These are phyloP conservation scores for Gracilaria vermiculophylla DNA, from an alignment of 23 red algal genomes.

Conservation along the genomic window DNA sequence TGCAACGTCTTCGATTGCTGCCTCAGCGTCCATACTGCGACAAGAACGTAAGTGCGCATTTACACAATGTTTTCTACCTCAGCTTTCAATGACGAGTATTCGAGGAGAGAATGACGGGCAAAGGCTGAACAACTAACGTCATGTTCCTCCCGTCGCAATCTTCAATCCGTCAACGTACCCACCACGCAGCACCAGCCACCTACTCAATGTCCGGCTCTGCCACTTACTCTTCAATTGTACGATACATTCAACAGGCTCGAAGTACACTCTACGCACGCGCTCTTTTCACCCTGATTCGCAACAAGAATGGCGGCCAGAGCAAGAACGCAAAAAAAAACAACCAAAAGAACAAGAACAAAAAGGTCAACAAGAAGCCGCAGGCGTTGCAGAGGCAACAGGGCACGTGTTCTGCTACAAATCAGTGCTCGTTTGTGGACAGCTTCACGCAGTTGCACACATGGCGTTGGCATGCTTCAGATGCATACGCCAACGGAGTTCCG, in stretches of 20 bases:
- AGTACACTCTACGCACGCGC: background rate
- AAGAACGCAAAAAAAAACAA: background rate
- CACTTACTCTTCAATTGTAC: background rate
- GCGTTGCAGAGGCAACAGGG: background rate
- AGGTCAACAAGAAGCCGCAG: background rate
- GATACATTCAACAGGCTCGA: background rate
- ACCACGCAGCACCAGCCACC: background rate
- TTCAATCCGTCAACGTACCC: background rate
- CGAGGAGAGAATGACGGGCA: background rate
- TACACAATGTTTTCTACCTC: too few species aligned
- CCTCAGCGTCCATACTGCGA: background rate
- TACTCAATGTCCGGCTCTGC: background rate
- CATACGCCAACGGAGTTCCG: constrained; percentile 40
- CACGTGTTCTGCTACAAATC: background rate
- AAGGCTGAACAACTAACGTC: background rate
- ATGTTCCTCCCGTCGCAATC: background rate
- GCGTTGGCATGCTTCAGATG: constrained; percentile 28
- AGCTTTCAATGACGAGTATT: too few species aligned
- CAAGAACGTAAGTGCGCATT: background rate
- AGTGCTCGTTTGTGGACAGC: constrained; percentile 34
- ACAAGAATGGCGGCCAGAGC: background rate
- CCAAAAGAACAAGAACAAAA: background rate
- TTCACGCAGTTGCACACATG: background rate
- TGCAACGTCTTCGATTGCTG: background rate
- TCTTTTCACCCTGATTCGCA: background rate